phyloP scores from a whole-genome alignment of 2,329 filamentous ascomycete species.

The Blumeria hordei region DNA sequence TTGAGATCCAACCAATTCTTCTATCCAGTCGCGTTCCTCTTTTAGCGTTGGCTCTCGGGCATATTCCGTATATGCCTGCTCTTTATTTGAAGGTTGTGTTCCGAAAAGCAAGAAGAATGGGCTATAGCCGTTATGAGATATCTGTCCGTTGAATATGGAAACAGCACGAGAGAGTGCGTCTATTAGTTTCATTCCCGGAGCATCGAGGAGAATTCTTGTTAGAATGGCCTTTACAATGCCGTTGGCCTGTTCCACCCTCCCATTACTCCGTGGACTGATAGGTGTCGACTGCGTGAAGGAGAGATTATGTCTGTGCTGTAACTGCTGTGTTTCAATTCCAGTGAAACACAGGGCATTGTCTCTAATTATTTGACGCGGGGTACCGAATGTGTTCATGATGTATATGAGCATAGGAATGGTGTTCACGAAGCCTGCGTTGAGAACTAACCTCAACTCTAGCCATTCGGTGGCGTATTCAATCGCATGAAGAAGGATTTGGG shows the following conservation, averaged over 20 bases:
- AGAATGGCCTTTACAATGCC: neutral
- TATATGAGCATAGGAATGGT: too few relatives aligned
- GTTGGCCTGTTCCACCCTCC: neutral
- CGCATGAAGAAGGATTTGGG: too few relatives aligned
- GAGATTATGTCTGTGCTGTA: too few relatives aligned
- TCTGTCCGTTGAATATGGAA: neutral
- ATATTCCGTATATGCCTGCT: neutral
- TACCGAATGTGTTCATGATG: too few relatives aligned
- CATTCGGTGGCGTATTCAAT: too few relatives aligned
- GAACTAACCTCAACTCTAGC: too few relatives aligned
- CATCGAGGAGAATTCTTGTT: neutral
- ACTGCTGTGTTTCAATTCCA: too few relatives aligned
- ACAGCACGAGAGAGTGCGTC: neutral
- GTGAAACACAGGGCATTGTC: too few relatives aligned
- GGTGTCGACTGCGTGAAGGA: too few relatives aligned
- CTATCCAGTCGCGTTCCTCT: neutral
- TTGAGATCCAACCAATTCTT: neutral
- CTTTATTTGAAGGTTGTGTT: neutral
- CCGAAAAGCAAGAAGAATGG: neutral
- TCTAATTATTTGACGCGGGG: too few relatives aligned
- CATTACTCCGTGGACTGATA: neutral
- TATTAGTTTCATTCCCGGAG: neutral
- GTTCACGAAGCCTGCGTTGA: too few relatives aligned
- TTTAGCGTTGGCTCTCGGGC: too few relatives aligned
- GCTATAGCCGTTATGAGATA: neutral